Evolutionary conservation across 495 filamentous ascomycete genomes (phyloP).

Genomic region (Penicillium waksmanii): DNA sequence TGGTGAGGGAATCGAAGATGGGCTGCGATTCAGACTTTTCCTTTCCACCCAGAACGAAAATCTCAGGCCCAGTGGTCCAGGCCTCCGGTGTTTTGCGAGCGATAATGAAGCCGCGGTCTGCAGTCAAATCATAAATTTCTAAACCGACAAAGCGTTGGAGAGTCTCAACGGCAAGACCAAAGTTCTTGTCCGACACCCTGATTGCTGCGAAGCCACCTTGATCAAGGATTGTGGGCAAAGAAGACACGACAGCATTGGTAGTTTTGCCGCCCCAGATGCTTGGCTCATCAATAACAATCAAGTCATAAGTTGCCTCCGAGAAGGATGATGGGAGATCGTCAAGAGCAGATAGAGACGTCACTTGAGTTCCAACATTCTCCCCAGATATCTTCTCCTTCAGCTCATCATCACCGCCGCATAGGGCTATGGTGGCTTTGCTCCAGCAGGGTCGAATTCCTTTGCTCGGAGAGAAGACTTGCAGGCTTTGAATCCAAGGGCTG

Average conservation of each 20-base stretch:
- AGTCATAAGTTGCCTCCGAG: conserved; percentile 14
- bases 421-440: conserved; percentile 15
- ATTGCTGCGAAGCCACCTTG: conserved; percentile 19
- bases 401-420: conserved; percentile 6
- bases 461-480: conserved; percentile 8
- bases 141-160: conserved; percentile 12
- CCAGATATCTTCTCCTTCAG: not conserved
- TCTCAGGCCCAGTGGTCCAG: conserved; percentile 19
- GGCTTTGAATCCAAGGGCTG: conserved; percentile 9
- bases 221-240: conserved; percentile 12
- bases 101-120: conserved; percentile 18
- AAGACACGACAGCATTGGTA: not conserved
- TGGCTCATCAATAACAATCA: conserved; percentile 20
- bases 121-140: conserved; percentile 16
- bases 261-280: conserved; percentile 12
- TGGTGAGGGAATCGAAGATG: conserved; percentile 19
- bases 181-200: conserved; percentile 9
- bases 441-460: conserved; percentile 19
- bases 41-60: conserved; percentile 18
- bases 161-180: conserved; percentile 4
- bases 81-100: conserved; percentile 16
- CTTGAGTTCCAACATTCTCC: conserved; percentile 6
- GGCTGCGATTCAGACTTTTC: conserved; percentile 9
- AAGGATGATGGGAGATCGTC: conserved; percentile 14
- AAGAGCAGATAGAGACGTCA: conserved; percentile 9